Evolutionary conservation across 164 flowering plant species (phyloP).

Genomic region (Tetracentron sinense): DNA sequence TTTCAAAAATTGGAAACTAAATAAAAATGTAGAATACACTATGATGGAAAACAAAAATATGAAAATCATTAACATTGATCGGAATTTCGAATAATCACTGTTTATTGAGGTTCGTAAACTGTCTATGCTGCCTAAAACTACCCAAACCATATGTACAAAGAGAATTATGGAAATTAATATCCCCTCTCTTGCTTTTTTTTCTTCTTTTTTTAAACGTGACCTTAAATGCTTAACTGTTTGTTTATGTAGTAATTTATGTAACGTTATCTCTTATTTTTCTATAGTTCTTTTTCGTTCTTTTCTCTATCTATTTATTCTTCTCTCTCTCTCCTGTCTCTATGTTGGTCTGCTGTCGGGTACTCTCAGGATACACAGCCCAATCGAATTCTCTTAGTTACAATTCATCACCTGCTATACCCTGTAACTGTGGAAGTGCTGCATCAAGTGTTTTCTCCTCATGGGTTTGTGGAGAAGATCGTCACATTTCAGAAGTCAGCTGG

Average conservation of each 20-base stretch:
- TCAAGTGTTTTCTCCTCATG: slow-evolving; percentile 99
- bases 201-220: not conserved
- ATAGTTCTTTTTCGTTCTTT: slow-evolving; percentile 28
- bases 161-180: not conserved
- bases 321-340: slow-evolving; percentile 57
- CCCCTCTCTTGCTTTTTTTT: not conserved
- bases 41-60: too few species aligned
- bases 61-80: too few species aligned
- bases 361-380: slow-evolving; percentile 85
- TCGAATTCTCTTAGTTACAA: slow-evolving; percentile 92
- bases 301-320: slow-evolving; percentile 36
- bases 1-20: too few species aligned
- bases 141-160: not conserved
- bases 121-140: not conserved
- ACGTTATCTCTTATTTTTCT: slow-evolving; percentile 10
- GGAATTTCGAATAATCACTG: too few species aligned
- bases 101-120: not conserved
- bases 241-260: slow-evolving; percentile 9
- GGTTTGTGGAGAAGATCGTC: slow-evolving; percentile 98
- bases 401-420: slow-evolving; percentile 98
- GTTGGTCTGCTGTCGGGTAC: slow-evolving; percentile 59
- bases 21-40: too few species aligned
- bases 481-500: slow-evolving; percentile 99
- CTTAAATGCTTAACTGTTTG: slow-evolving; percentile 7
- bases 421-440: slow-evolving; percentile 99